A percentile compares a stretch with the other conserved stretches of the same genome.
phyloP scores from a whole-genome alignment of 1,284 basidiomycete species.

The Coniophora puteana region DNA sequence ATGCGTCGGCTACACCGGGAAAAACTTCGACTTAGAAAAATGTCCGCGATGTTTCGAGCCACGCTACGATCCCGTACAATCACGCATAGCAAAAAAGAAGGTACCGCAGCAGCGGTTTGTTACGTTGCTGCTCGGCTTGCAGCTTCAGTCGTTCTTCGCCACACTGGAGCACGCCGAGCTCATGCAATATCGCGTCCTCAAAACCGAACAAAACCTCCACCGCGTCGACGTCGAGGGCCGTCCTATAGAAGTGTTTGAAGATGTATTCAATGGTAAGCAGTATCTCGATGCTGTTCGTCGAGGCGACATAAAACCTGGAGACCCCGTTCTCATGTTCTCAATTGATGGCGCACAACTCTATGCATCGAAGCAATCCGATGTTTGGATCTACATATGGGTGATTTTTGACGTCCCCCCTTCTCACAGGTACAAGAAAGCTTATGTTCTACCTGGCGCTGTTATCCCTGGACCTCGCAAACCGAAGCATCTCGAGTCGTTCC shows the following conservation, averaged over 20 bases:
- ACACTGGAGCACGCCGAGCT: too few relatives aligned
- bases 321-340: constrained; percentile 26
- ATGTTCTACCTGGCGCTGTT: constrained; percentile 5
- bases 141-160: too few relatives aligned
- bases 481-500: constrained; percentile 8
- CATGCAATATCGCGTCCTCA: too few relatives aligned
- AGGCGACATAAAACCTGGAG: constrained; percentile 19
- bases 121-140: too few relatives aligned
- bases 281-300: constrained; percentile 17
- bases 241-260: too few relatives aligned
- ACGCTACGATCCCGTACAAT: too few relatives aligned
- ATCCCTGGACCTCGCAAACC: constrained; percentile 9
- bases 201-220: too few relatives aligned
- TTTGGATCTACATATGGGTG: constrained; percentile 8
- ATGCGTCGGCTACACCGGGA: constrained; percentile 8
- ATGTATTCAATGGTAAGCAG: constrained; percentile 10
- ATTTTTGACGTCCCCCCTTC: constrained; percentile 2
- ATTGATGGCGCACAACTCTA: constrained; percentile 34
- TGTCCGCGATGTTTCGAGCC: constrained; percentile 20
- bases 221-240: too few relatives aligned
- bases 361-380: constrained; percentile 11
- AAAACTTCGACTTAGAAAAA: neutral
- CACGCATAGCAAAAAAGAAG: too few relatives aligned
- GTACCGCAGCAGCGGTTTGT: too few relatives aligned
- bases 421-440: constrained; percentile 1